A percentile compares a stretch with the other conserved stretches of the same genome.
phyloP scores from a whole-genome alignment of 1,284 basidiomycete genomes.

The Ustilago cynodontis region DNA sequence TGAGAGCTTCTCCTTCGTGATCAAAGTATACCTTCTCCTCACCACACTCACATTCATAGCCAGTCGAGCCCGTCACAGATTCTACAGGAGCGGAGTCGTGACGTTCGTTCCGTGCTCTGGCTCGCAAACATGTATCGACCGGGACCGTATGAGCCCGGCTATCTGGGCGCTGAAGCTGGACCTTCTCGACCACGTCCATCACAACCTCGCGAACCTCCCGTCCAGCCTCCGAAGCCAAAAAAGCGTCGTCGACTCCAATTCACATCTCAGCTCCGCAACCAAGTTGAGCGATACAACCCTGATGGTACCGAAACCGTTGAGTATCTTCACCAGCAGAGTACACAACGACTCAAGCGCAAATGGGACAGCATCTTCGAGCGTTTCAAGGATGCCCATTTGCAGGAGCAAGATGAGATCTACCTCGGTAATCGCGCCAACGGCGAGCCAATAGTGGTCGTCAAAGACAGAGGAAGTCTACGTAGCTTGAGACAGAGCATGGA shows the following conservation, averaged over 20 bases:
- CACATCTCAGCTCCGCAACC: slow-evolving; percentile 40
- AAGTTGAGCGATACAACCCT: slow-evolving; percentile 50
- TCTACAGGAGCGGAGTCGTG: not conserved
- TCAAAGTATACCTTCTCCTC: not conserved
- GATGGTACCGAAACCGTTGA: slow-evolving; percentile 63
- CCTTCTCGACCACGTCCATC: slow-evolving; percentile 17
- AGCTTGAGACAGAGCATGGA: slow-evolving; percentile 46
- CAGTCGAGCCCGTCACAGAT: not conserved
- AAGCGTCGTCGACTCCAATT: slow-evolving; percentile 51
- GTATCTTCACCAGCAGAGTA: slow-evolving; percentile 59
- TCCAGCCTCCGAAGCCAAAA: slow-evolving; percentile 16
- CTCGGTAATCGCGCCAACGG: slow-evolving; percentile 56
- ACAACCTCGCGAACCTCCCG: not conserved
- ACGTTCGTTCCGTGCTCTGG: not conserved
- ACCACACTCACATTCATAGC: not conserved
- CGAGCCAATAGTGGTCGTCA: slow-evolving; percentile 56
- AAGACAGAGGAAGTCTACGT: slow-evolving; percentile 61
- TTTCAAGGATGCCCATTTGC: slow-evolving; percentile 65
- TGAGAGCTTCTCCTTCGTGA: not conserved
- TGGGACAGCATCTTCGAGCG: slow-evolving; percentile 67
- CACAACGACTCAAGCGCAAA: slow-evolving; percentile 60
- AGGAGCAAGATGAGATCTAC: slow-evolving; percentile 67
- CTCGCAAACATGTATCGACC: slow-evolving; percentile 17
- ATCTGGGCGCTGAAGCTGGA: slow-evolving; percentile 18
- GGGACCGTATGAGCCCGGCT: not conserved